These are phyloP conservation scores for Stenocarpella maydis DNA, from an alignment of 2,329 filamentous ascomycete genomes.

Conservation along the genomic window DNA sequence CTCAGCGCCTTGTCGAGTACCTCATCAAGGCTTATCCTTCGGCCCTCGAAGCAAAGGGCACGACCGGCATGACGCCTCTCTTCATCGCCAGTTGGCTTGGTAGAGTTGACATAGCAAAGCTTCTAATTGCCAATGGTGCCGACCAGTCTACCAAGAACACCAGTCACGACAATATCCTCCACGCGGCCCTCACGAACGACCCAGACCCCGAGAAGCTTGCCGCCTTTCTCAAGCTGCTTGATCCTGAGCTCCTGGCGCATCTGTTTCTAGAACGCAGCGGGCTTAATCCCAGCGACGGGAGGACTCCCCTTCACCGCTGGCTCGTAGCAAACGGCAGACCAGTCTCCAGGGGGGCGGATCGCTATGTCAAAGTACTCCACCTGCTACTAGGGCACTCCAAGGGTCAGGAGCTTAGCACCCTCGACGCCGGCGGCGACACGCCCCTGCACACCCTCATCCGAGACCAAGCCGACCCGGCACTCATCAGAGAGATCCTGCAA, in stretches of 20 bases:
- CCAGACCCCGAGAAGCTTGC: slow-evolving; percentile 50
- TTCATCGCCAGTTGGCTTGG: slow-evolving; percentile 69
- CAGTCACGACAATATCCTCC: slow-evolving; percentile 72
- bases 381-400: slow-evolving; percentile 63
- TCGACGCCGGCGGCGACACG: slow-evolving; percentile 72
- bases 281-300: slow-evolving; percentile 55
- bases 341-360: not conserved
- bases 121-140: slow-evolving; percentile 73
- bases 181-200: slow-evolving; percentile 56
- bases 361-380: slow-evolving; percentile 51
- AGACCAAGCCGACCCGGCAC: slow-evolving; percentile 45
- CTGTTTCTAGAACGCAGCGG: slow-evolving; percentile 68
- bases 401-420: slow-evolving; percentile 62
- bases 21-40: slow-evolving; percentile 69
- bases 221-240: slow-evolving; percentile 65
- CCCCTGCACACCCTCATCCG: slow-evolving; percentile 65
- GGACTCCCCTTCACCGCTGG: slow-evolving; percentile 72
- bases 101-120: slow-evolving; percentile 61
- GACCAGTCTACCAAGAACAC: slow-evolving; percentile 72
- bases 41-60: slow-evolving; percentile 68
- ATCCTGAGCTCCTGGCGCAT: slow-evolving; percentile 61
- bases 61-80: slow-evolving; percentile 70
- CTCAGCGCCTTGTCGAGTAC: slow-evolving; percentile 68
- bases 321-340: slow-evolving; percentile 44
- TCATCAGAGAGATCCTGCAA: slow-evolving; percentile 58